Evolutionary conservation across 495 filamentous ascomycete genomes (phyloP).

Genomic region (Extremus antarcticus): DNA sequence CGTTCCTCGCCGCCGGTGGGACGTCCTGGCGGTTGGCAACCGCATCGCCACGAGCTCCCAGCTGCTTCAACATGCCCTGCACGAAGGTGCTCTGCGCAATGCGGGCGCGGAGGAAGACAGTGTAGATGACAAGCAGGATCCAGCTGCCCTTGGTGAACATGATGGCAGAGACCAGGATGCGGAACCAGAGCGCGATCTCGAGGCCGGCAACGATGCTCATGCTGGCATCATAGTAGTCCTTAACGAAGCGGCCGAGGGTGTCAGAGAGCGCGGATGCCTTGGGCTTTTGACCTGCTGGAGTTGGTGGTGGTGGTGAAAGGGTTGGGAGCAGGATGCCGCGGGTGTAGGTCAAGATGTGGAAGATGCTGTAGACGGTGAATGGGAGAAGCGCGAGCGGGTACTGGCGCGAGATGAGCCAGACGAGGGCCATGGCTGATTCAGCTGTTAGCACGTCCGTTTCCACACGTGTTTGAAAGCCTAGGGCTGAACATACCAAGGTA

Average conservation of each 20-base stretch:
- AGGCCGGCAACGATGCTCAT: constrained; percentile 37
- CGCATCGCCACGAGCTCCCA: constrained; percentile 67
- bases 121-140: constrained; percentile 76
- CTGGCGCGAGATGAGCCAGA: constrained; percentile 90
- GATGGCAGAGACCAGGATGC: constrained; percentile 64
- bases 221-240: constrained; percentile 82
- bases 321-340: constrained; percentile 61
- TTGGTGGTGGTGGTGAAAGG: constrained; percentile 36
- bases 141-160: constrained; percentile 83
- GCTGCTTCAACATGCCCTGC: constrained; percentile 61
- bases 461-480: no score
- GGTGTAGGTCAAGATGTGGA: constrained; percentile 86
- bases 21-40: constrained; percentile 74
- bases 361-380: constrained; percentile 93
- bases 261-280: constrained; percentile 55
- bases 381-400: constrained; percentile 82
- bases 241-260: constrained; percentile 82
- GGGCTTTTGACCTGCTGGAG: constrained; percentile 51
- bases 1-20: constrained; percentile 70
- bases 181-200: constrained; percentile 60
- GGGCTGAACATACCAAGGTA: constrained; percentile 90
- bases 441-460: no score
- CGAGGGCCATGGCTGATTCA: constrained; percentile 88
- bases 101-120: constrained; percentile 81
- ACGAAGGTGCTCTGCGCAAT: constrained; percentile 88